Base-by-base conservation (phyloP, 306 rosid species). In the Abrus pulchellus region DNA sequence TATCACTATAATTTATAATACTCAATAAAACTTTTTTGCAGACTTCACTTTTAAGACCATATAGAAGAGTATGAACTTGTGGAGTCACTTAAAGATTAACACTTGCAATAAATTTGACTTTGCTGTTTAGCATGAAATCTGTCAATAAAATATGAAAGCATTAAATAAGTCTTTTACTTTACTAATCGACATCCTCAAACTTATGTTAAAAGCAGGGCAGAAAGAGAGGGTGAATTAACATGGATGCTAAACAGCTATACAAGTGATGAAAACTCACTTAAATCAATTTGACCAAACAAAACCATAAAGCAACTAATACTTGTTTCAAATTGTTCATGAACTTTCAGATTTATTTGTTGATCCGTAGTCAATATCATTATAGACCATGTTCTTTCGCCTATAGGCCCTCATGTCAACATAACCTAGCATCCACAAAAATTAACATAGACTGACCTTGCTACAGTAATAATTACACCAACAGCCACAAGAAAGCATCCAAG, bases 401-500 rank as follows among this genome's bases (percentile, higher is more conserved):
- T 13, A 40, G 47, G 61, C 32, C 34, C 77, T 45, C 40, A n/a
- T 72, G 20, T 70, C 27, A 10, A 40, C 47, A 44, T 8, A 53
- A 45, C 65, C 72, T 29, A 38, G 34, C 59, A 86, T 49, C 74
- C 62, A 33, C 32, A 41, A 61, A 38, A 78, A 61, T 44, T 41
- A 63, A 63, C 14, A 63, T 75, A 34, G 32, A 54, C 72, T 89
- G 87, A 94, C 98, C 98, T 90, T 67, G 96, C 96, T 75, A 94
- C 96, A 13, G 97, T 92, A 28, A 85, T 72, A 52, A 94, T 72
- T 80, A 94, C 96, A 70, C 98, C 98, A 77, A 88, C 9, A 36
- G 96, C 86, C 59, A 94, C 98, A 86, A 94, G 93, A 87, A 90
- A 89, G 90, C 98, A 94, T 75, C 98, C 98, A 63, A 92, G 78